phyloP scores from a whole-genome alignment of 257 asterid genomes.

The Solanum pennellii region DNA sequence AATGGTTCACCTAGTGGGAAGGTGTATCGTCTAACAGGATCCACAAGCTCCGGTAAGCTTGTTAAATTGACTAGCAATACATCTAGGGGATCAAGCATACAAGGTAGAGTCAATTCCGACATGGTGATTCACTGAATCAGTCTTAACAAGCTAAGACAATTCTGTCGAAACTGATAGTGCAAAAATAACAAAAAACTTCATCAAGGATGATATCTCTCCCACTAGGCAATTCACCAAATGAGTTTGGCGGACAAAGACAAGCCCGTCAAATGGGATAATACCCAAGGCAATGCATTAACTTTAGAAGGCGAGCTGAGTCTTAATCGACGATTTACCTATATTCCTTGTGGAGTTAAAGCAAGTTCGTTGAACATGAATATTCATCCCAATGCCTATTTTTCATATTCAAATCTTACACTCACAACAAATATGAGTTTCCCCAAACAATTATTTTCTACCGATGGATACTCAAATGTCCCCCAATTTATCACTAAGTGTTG shows the following conservation, averaged over 20 bases:
- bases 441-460: not conserved
- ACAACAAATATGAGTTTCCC: not conserved
- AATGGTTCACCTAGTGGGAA: not conserved
- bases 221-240: not conserved
- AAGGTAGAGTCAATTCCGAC: not conserved
- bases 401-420: not conserved
- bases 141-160: not conserved
- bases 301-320: not conserved
- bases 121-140: not conserved
- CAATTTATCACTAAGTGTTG: not conserved
- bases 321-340: not conserved
- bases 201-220: not conserved
- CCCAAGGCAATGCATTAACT: not conserved
- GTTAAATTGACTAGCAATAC: not conserved
- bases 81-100: not conserved
- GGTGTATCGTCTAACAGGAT: not conserved
- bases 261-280: not conserved
- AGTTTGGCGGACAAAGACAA: not conserved
- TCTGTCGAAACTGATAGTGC: not conserved
- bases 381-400: not conserved
- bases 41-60: not conserved
- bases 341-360: not conserved
- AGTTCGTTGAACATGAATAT: not conserved
- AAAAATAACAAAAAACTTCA: fast-evolving
- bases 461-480: not conserved